phyloP scores from a whole-genome alignment of 2,329 filamentous ascomycete genomes.

The Metarhizium album region DNA sequence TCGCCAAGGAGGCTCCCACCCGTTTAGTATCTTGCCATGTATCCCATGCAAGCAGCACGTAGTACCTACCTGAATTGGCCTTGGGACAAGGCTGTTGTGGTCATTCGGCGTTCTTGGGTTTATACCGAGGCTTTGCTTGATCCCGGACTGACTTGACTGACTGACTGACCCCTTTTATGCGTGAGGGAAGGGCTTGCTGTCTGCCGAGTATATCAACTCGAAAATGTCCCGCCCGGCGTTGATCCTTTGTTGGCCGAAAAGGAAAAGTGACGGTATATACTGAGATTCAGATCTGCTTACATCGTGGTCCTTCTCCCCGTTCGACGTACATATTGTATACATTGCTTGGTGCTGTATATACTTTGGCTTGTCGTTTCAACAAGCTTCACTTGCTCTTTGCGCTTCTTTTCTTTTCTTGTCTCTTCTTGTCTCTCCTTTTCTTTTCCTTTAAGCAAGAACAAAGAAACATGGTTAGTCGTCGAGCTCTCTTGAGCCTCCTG shows the following conservation, averaged over 20 bases:
- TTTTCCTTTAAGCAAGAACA: too few relatives aligned
- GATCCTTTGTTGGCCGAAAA: neutral
- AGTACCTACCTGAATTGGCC: slow-evolving; percentile 3
- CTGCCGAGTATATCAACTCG: slow-evolving; percentile 1
- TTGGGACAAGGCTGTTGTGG: neutral
- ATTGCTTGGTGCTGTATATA: neutral
- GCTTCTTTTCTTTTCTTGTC: too few relatives aligned
- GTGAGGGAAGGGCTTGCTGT: neutral
- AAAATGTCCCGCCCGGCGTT: neutral
- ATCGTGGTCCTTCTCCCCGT: neutral
- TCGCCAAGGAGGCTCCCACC: neutral
- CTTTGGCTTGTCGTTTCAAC: neutral
- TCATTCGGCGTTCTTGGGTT: slow-evolving; percentile 1
- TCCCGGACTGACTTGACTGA: neutral
- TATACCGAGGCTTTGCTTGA: neutral
- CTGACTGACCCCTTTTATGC: too few relatives aligned
- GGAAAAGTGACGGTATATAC: neutral
- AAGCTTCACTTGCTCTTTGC: neutral
- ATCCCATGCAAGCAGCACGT: neutral
- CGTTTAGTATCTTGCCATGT: neutral
- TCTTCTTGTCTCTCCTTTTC: too few relatives aligned
- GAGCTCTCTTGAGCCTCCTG: slow-evolving; percentile 16
- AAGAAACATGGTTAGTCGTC: slow-evolving; percentile 13
- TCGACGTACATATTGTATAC: neutral
- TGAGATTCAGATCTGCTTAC: neutral